Evolutionary conservation across 23 red algal genomes (phyloP).

Genomic region (Rhodosorus marinus): DNA sequence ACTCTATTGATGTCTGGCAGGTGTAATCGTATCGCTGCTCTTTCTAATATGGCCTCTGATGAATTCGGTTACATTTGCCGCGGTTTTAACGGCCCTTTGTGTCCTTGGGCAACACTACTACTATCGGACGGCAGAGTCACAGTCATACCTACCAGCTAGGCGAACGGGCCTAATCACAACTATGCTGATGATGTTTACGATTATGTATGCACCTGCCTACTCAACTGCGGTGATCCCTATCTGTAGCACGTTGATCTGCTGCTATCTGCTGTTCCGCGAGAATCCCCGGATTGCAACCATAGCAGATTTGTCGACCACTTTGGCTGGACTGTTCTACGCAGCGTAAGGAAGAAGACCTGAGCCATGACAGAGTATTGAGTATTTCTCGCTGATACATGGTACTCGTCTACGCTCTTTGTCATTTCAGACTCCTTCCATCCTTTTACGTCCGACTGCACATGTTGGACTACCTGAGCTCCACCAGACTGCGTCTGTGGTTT

Average conservation of each 20-base stretch:
- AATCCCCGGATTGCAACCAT: slow-evolving; percentile 84
- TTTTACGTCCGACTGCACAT: no score
- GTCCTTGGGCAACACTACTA: slow-evolving; percentile 78
- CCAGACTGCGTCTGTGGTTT: no score
- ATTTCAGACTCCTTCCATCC: no score
- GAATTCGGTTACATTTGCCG: slow-evolving; percentile 14
- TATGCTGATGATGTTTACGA: slow-evolving; percentile 31
- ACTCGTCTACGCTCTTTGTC: no score
- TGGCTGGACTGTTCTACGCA: slow-evolving; percentile 97
- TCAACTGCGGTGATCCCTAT: slow-evolving; percentile 85
- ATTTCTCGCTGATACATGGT: slow-evolving; percentile 27
- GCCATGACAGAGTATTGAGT: slow-evolving; percentile 89
- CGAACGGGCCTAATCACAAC: slow-evolving; percentile 61
- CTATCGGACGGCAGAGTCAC: slow-evolving; percentile 72
- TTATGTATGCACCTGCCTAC: slow-evolving; percentile 15
- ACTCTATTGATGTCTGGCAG: no score
- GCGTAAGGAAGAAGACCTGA: no score
- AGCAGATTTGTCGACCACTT: slow-evolving; percentile 91
- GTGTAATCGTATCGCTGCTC: no score
- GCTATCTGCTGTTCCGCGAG: slow-evolving; percentile 72
- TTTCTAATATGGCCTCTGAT: no score
- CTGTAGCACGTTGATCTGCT: slow-evolving; percentile 65
- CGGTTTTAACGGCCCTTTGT: slow-evolving; percentile 22
- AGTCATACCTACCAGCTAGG: slow-evolving; percentile 67
- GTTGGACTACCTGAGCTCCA: no score